Evolutionary conservation across 2,329 filamentous ascomycete genomes (phyloP).

Genomic region (Xylaria sp.): DNA sequence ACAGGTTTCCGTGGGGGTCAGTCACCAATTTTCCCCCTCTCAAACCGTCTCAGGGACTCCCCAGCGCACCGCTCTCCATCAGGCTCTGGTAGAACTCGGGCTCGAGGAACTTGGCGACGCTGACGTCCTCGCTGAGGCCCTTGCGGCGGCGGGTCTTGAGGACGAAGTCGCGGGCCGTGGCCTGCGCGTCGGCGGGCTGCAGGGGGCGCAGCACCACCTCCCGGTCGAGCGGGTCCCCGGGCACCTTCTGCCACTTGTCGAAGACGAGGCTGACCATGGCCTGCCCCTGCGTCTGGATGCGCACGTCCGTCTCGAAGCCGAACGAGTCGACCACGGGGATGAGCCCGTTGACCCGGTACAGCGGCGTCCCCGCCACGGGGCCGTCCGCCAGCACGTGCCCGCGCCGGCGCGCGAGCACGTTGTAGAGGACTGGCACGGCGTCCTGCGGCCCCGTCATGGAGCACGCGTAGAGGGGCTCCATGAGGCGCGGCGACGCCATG

Average conservation of each 20-base stretch:
- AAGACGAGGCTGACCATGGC: conserved; percentile 91
- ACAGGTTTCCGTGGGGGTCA: too few species aligned
- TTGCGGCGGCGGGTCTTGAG: conserved; percentile 93
- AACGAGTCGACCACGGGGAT: conserved; percentile 97
- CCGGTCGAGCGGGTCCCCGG: conserved; percentile 90
- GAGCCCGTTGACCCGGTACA: conserved; percentile 88
- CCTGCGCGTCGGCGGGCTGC: conserved; percentile 85
- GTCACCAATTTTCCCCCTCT: too few species aligned
- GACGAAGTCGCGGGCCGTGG: conserved; percentile 92
- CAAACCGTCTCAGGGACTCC: conserved; percentile 42
- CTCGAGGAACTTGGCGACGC: conserved; percentile 94
- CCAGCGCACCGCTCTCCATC: conserved; percentile 86
- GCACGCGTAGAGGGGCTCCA: conserved; percentile 94
- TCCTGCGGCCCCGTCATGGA: conserved; percentile 92
- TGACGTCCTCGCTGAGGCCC: conserved; percentile 92
- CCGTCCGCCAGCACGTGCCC: conserved; percentile 95
- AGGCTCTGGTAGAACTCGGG: conserved; percentile 88
- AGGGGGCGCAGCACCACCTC: conserved; percentile 80
- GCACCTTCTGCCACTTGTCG: conserved; percentile 94
- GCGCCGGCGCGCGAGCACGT: conserved; percentile 81
- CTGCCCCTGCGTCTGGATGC: conserved; percentile 93
- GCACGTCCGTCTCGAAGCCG: conserved; percentile 94
- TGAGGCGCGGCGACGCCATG: conserved; percentile 92
- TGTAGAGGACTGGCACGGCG: conserved; percentile 86
- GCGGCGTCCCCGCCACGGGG: conserved; percentile 88